A percentile compares a stretch with the other conserved stretches of the same genome.
Evolutionary conservation across 768 basidiomycete genomes (phyloP).

Genomic region (Lentinula detonsa): DNA sequence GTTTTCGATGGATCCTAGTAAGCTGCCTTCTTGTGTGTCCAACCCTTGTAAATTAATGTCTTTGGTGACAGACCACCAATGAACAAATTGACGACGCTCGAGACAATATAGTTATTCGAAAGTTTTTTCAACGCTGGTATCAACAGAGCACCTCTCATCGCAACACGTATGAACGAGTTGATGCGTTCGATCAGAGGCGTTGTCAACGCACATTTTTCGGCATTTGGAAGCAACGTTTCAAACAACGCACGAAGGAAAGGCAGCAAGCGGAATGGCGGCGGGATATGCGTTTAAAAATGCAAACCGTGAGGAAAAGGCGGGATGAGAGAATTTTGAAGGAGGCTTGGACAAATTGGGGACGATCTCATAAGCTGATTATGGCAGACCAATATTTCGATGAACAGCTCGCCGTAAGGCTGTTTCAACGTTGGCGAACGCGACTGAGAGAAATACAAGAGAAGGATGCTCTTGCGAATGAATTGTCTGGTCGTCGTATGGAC

Average conservation of each 20-base stretch:
- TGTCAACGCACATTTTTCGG: constrained; percentile 34
- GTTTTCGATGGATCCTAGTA: constrained; percentile 69
- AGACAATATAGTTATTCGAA: constrained; percentile 56
- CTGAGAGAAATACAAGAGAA: constrained; percentile 34
- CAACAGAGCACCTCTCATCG: constrained; percentile 26
- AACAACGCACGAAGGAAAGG: constrained; percentile 42
- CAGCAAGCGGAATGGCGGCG: constrained; percentile 56
- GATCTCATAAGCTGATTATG: constrained; percentile 42
- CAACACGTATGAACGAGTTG: constrained; percentile 37
- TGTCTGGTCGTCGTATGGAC: constrained; percentile 31
- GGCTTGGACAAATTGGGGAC: constrained; percentile 65
- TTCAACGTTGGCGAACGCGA: constrained; percentile 47
- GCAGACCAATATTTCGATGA: constrained; percentile 46
- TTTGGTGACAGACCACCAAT: constrained; percentile 53
- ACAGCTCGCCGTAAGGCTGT: constrained; percentile 36
- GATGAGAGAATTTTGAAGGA: constrained; percentile 49
- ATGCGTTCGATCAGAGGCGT: constrained; percentile 36
- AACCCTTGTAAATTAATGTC: background rate
- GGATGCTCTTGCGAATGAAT: constrained; percentile 45
- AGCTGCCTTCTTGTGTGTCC: constrained; percentile 20
- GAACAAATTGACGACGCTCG: constrained; percentile 66
- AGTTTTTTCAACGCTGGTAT: constrained; percentile 59
- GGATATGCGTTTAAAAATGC: constrained; percentile 71
- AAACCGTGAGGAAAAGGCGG: constrained; percentile 47
- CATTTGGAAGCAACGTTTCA: constrained; percentile 50